Base-by-base conservation (phyloP, 2,329 filamentous ascomycete species). In the Xylariaceae sp. region DNA sequence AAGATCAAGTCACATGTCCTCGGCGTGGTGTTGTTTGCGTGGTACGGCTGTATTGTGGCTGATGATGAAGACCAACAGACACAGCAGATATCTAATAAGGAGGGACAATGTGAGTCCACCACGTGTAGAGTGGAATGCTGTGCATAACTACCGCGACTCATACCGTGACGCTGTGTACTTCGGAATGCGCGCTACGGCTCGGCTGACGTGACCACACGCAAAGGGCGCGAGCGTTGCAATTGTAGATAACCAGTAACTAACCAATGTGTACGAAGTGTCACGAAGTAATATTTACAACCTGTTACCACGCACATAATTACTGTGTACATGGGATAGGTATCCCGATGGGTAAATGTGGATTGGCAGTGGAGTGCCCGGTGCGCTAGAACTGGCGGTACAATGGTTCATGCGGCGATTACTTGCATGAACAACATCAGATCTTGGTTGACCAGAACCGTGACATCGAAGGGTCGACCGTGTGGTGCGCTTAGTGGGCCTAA, bases 91-190 rank as follows among this genome's bases (percentile, higher is more conserved):
- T n/a, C n/a, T n/a, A n/a, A n/a, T n/a, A n/a, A n/a, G n/a, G n/a
- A n/a, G 50, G 53, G 49, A 52, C 41, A 46, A 43, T 19, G 21
- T 44, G 48, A 52, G 37, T 34, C 30, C 21, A 44, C 56, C 57
- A 57, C 57, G 57, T 59, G 57, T 43, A 18, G 49, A 48, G n/a
- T 46, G 43, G 40, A 41, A 42, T 34, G 50, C 41, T 40, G 47
- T 53, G 47, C 55, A 53, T 50, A n/a, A n/a, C n/a, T n/a, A 53
- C 22, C 19, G 19, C 32, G 32, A 44, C 32, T 32, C 32, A 52
- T 54, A 48, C n/a, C n/a, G 34, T 37, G 19, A 50, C 54, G 40
- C 21, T 26, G 26, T 29, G 41, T 49, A 34, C 53, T 52, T 52
- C 45, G 37, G 40, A 53, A 34, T 30, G 19, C 42, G 47, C 44